phyloP scores from a whole-genome alignment of 441 rosid genomes.

The Bruguiera hainesii region DNA sequence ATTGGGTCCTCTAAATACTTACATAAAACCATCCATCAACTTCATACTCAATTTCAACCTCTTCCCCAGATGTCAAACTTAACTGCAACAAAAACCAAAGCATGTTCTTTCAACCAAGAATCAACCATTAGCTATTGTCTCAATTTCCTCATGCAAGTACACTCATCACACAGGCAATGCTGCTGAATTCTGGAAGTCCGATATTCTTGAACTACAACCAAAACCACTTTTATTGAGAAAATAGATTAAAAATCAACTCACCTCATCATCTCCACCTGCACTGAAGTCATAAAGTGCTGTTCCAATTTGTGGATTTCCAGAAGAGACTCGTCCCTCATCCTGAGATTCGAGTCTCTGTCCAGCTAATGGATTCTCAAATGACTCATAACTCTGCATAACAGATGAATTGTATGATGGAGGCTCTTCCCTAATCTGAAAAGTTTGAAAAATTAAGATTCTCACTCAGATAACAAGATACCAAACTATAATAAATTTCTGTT shows the following conservation, averaged over 20 bases:
- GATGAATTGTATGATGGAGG: constrained; percentile 86
- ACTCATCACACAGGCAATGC: neutral
- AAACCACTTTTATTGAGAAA: constrained; percentile 4
- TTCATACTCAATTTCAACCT: constrained; percentile 90
- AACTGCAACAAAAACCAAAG: constrained; percentile 53
- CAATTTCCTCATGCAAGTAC: neutral
- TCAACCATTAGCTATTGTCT: too few relatives aligned
- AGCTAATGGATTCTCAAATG: constrained; percentile 81
- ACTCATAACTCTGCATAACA: constrained; percentile 47
- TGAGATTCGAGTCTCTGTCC: constrained; percentile 65
- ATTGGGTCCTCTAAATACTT: constrained; percentile 35
- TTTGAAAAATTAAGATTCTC: constrained; percentile 21
- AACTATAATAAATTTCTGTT: neutral
- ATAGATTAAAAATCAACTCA: constrained; percentile 24
- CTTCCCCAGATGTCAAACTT: constrained; percentile 89
- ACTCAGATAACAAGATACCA: constrained; percentile 9
- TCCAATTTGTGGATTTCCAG: constrained; percentile 66
- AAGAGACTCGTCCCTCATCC: constrained; percentile 57
- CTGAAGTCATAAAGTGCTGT: constrained; percentile 93
- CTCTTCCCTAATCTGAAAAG: constrained; percentile 80
- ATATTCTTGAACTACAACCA: neutral
- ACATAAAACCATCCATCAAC: constrained; percentile 99
- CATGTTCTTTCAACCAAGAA: neutral
- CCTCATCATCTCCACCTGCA: constrained; percentile 99
- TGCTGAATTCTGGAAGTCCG: neutral